Evolutionary conservation across 2,329 filamentous ascomycete genomes (phyloP), one percentile per base, ranked within the genome.

Genomic region (Paraconiothyrium brasiliense): DNA sequence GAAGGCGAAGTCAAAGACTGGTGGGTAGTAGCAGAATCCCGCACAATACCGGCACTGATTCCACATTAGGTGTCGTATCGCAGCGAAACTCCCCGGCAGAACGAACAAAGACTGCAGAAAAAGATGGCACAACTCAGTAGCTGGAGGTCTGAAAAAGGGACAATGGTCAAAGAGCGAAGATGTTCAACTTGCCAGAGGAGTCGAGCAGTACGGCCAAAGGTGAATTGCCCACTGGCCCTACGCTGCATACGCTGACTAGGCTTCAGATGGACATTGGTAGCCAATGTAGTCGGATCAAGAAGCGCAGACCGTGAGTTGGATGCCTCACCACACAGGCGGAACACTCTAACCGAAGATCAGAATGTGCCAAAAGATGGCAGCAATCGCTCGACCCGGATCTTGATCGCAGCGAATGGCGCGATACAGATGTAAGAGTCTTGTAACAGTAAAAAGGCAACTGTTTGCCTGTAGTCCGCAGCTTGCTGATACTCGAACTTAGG

Each of bases 351-450:
- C n/a, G 20, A 60, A 14, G n/a, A 8, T n/a, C 39, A 82, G 80
- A 83, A 70, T 83, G 81, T 62, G 79, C 81, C n/a, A 83, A 83
- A 63, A 72, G 81, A 47, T 83, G 81, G 81, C 79, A 81, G 48
- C 79, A 81, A 32, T 79, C 76, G 9, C 75, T 83, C 1, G 79
- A 82, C 61, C 81, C 81, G 3, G 72, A 75, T 22, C 68, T 83
- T 54, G 73, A 80, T 59, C 77, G 74, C 37, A 79, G 74, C 50
- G 75, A 78, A 59, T 80, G 79, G 78, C 70, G 67, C 10, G 72
- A 76, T 9, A 57, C 67, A n/a, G 78, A 81, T 59, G 78, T 76
- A 59, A 66, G 69, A 49, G 43, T 35, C 46, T 39, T 20, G 30
- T 46, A 14, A 49, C 48, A 4, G 9, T 16, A n/a, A 41, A 27